Evolutionary conservation across 2,329 filamentous ascomycete species (phyloP).

Genomic region (Apiospora malaysiana): DNA sequence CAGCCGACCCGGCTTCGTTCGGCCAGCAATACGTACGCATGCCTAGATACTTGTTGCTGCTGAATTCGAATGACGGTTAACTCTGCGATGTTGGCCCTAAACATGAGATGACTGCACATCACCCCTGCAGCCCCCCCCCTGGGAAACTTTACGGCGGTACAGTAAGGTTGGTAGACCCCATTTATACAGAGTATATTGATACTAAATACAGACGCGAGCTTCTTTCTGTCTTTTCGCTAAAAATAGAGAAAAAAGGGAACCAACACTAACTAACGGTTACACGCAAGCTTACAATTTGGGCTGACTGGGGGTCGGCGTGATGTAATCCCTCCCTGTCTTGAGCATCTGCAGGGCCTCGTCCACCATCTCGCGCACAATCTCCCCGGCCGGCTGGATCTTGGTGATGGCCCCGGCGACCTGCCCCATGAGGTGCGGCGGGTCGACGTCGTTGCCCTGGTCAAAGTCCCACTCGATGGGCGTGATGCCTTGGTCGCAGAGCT

Average conservation of each 20-base stretch:
- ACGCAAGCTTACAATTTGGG: slow-evolving; percentile 7
- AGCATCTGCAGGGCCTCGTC: slow-evolving; percentile 73
- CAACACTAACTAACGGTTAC: neutral
- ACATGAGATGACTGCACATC: neutral
- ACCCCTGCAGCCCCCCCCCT: neutral
- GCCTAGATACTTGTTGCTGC: neutral
- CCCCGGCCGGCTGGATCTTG: slow-evolving; percentile 78
- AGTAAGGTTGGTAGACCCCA: slow-evolving; percentile 6
- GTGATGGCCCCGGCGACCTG: slow-evolving; percentile 83
- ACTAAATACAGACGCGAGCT: neutral
- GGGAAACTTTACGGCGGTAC: neutral
- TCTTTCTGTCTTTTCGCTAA: slow-evolving; percentile 4
- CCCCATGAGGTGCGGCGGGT: slow-evolving; percentile 90
- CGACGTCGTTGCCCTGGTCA: slow-evolving; percentile 80
- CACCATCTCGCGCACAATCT: slow-evolving; percentile 94
- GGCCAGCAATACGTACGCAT: neutral
- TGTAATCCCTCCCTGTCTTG: slow-evolving; percentile 64
- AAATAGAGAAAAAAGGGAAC: neutral
- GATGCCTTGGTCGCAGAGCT: slow-evolving; percentile 76
- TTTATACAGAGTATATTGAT: too few relatives aligned
- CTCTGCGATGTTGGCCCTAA: neutral
- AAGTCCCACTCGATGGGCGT: slow-evolving; percentile 85
- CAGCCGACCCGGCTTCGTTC: neutral
- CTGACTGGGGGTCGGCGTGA: slow-evolving; percentile 40
- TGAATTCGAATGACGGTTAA: neutral